Evolutionary conservation across 768 basidiomycete species (phyloP).

Genomic region (Phaffia australis): DNA sequence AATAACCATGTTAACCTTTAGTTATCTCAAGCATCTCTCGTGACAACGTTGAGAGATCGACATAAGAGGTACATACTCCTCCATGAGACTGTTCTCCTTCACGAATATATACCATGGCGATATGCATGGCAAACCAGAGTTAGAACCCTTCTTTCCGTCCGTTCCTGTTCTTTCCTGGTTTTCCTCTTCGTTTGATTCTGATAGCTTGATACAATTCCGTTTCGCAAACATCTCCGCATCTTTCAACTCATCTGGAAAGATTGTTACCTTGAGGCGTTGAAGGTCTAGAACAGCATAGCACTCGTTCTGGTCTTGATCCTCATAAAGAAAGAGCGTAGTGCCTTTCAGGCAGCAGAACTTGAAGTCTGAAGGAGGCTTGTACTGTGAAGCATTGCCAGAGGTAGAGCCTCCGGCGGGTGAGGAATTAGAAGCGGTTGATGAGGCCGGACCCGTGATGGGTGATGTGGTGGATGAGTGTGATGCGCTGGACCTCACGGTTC

Average conservation of each 20-base stretch:
- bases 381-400: constrained; percentile 17
- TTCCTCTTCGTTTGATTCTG: constrained; percentile 31
- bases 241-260: background rate
- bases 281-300: constrained; percentile 20
- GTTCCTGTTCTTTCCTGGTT: constrained; percentile 42
- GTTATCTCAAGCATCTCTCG: background rate
- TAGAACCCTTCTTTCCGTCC: constrained; percentile 42
- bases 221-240: constrained; percentile 18
- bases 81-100: constrained; percentile 79
- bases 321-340: constrained; percentile 15
- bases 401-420: background rate
- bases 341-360: constrained; percentile 9
- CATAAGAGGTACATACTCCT: constrained; percentile 62
- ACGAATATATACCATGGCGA: constrained; percentile 92
- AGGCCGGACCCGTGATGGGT: too few relatives aligned
- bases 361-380: constrained; percentile 12
- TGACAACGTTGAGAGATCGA: constrained; percentile 7
- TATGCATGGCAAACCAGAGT: constrained; percentile 37
- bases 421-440: background rate
- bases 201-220: constrained; percentile 6
- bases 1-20: background rate
- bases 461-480: too few relatives aligned
- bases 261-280: constrained; percentile 9
- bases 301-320: constrained; percentile 3
- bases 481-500: too few relatives aligned